These are phyloP conservation scores for Eimeria tenella DNA, from an alignment of 169 alveolate genomes.

Conservation along the genomic window DNA sequence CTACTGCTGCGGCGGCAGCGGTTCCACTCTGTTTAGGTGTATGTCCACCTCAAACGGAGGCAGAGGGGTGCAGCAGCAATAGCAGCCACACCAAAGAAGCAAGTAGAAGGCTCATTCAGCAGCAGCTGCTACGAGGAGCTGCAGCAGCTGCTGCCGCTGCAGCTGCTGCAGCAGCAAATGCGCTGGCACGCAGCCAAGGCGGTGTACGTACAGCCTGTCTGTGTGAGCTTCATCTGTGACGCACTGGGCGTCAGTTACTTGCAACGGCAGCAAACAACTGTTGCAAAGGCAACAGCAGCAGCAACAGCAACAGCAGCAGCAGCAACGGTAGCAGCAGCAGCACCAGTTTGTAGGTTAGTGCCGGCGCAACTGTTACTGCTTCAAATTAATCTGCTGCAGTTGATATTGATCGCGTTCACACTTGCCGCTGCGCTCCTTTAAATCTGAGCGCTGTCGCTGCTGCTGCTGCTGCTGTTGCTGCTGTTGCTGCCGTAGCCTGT, in stretches of 20 bases:
- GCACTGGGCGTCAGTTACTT: too few relatives aligned
- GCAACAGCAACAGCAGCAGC: constrained; percentile 8
- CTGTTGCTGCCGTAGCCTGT: neutral
- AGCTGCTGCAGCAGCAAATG: neutral
- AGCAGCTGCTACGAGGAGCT: neutral
- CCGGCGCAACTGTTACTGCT: neutral
- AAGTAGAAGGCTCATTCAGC: neutral
- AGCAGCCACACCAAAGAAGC: too few relatives aligned
- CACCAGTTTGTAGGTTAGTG: neutral
- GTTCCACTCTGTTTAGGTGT: too few relatives aligned
- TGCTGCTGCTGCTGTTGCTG: neutral
- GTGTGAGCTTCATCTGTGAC: too few relatives aligned
- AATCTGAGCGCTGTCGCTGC: neutral
- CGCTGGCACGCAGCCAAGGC: too few relatives aligned
- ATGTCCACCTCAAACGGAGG: too few relatives aligned
- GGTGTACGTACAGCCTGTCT: too few relatives aligned
- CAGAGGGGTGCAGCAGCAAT: too few relatives aligned
- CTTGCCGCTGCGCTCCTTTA: too few relatives aligned
- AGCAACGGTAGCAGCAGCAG: neutral
- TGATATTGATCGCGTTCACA: neutral
- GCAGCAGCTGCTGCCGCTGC: neutral
- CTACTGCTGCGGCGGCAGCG: too few relatives aligned
- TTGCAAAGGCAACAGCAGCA: neutral
- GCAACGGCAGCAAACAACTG: neutral
- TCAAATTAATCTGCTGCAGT: neutral